Conservation (phyloP, 2,329 filamentous ascomycete species). For the Colletotrichum sp. region DNA sequence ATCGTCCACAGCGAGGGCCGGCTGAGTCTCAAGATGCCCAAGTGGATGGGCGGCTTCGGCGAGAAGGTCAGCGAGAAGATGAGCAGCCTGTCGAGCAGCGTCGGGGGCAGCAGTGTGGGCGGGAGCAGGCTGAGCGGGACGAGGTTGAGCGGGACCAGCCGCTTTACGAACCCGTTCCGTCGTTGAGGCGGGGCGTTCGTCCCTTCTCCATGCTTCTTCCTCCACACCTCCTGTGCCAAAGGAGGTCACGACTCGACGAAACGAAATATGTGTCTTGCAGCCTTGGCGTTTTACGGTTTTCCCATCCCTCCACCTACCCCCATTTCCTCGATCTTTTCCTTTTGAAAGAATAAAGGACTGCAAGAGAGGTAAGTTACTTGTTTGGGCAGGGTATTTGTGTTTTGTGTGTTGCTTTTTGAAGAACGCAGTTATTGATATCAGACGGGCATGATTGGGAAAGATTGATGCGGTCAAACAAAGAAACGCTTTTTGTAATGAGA, state of each 20-base stretch:
- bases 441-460: background rate
- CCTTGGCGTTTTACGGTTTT: background rate
- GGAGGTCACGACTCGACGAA: background rate
- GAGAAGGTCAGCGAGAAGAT: constrained; percentile 52
- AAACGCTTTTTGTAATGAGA: background rate
- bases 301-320: background rate
- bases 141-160: constrained; percentile 11
- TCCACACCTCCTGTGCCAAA: background rate
- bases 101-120: constrained; percentile 34
- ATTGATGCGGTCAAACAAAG: background rate
- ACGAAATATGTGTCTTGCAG: background rate
- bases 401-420: background rate
- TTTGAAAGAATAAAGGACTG: background rate
- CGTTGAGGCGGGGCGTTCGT: background rate
- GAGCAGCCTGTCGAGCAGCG: constrained; percentile 53
- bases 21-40: constrained; percentile 59
- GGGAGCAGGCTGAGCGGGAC: constrained; percentile 26
- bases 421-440: background rate
- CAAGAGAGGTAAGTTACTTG: background rate
- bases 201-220: background rate
- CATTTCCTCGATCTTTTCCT: background rate
- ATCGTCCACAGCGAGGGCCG: constrained; percentile 84
- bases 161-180: constrained; percentile 6
- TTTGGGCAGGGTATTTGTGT: background rate
- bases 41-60: constrained; percentile 53